Conservation (phyloP, 192 early-diverging fungal species). For the Coemansia javaensis region DNA sequence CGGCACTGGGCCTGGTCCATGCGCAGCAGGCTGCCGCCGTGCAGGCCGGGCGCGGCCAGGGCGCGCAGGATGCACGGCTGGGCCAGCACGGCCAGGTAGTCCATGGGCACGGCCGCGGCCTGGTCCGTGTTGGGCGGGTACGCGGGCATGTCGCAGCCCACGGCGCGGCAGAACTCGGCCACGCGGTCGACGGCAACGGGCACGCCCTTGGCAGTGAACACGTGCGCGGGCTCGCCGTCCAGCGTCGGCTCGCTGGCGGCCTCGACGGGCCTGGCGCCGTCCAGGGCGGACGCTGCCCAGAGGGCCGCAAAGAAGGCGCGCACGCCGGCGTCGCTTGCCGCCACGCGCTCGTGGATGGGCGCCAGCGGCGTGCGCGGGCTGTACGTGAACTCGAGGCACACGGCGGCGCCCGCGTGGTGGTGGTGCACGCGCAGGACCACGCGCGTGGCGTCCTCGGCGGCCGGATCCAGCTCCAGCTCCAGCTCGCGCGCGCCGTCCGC, state of each 20-base stretch:
- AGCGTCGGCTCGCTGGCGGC: too few species aligned
- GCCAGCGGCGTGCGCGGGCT: conserved; percentile 67
- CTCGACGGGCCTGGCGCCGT: background rate
- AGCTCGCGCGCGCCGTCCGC: conserved; percentile 5
- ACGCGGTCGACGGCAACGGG: conserved; percentile 68
- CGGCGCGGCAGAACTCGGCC: conserved; percentile 77
- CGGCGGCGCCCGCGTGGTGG: conserved; percentile 46
- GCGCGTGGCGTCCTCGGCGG: background rate
- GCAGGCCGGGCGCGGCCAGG: conserved; percentile 75
- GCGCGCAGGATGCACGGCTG: conserved; percentile 71
- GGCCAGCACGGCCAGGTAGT: conserved; percentile 88
- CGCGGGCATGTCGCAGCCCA: conserved; percentile 55
- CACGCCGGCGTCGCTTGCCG: conserved; percentile 71
- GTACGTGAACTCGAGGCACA: conserved; percentile 74
- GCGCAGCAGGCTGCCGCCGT: conserved; percentile 75
- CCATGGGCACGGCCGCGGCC: conserved; percentile 73
- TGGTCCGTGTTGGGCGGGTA: conserved; percentile 63
- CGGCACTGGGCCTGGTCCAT: conserved; percentile 81
- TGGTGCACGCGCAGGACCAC: conserved; percentile 56
- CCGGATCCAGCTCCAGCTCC: conserved; percentile 1
- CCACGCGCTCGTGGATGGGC: conserved; percentile 66
- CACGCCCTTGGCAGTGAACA: background rate
- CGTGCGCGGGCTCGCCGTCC: background rate
- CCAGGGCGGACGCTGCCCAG: conserved; percentile 58
- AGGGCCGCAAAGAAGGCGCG: conserved; percentile 81